Evolutionary conservation across 2,329 filamentous ascomycete species (phyloP).

Genomic region (Alternaria sp.): DNA sequence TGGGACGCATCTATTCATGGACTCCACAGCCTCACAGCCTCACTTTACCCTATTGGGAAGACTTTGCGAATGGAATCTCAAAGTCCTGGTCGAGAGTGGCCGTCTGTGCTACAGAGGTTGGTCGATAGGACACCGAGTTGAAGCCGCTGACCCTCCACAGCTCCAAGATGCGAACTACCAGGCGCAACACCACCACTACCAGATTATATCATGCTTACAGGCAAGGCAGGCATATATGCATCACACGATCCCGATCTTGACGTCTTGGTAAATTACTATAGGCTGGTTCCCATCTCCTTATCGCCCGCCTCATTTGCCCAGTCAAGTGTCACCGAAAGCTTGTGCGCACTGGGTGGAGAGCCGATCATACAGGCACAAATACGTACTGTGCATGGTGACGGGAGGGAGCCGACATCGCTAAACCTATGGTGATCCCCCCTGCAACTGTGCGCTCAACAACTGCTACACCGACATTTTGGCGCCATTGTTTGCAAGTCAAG

Average conservation of each 20-base stretch:
- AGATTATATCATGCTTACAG: neutral
- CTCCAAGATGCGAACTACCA: neutral
- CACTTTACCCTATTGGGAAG: conserved; percentile 21
- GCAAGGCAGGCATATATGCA: neutral
- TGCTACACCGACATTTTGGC: conserved; percentile 31
- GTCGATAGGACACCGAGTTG: neutral
- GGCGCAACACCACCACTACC: neutral
- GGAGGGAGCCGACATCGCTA: conserved; percentile 23
- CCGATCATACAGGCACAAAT: conserved; percentile 28
- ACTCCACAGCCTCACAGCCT: conserved; percentile 1
- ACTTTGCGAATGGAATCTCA: conserved; percentile 19
- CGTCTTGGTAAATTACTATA: conserved; percentile 1
- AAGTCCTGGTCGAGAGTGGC: neutral
- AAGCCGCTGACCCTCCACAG: neutral
- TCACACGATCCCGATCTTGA: conserved; percentile 7
- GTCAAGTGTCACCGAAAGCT: conserved; percentile 10
- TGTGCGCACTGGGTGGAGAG: conserved; percentile 26
- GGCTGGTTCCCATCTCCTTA: conserved; percentile 13
- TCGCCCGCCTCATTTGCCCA: conserved; percentile 21
- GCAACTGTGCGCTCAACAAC: conserved; percentile 21
- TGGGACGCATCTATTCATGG: conserved; percentile 19
- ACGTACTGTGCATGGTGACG: conserved; percentile 18
- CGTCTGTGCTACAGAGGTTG: conserved; percentile 1
- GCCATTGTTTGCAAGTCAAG: neutral
- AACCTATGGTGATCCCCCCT: conserved; percentile 23